Base-by-base conservation (phyloP, 1,284 basidiomycete genomes). In the Apiotrichum porosum region DNA sequence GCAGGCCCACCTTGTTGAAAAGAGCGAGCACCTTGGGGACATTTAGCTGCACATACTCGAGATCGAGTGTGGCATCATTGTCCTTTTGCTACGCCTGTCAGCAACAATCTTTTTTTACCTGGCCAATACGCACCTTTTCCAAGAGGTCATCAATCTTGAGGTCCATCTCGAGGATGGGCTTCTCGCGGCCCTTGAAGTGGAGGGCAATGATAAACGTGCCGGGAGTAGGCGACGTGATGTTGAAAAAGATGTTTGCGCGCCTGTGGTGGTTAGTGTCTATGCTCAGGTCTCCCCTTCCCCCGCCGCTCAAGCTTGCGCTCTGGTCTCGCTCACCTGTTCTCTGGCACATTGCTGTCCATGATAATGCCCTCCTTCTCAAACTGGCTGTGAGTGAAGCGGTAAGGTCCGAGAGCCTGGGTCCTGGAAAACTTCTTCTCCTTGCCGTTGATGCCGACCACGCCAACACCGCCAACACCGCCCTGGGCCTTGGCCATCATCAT, bases 361-460 rank as follows among this genome's bases (percentile, higher is more conserved):
- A 99, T 97, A 63, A 98, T 93, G n/a, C 92, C 92, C 75, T 98
- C 95, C 76, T 97, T 98, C 78, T 99, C 95, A 64, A 98, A 78
- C 73, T 98, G 95, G 30, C 88, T 86, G 71, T 98, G 94, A 3
- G 93, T 97, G 68, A 97, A 98, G 54, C 93, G 81, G 75, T 95
- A 97, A 14, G 94, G 94, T 3, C 94, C 94, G 42, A 95, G 81
- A 14, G 87, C 84, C 42, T 87, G 83, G n/a, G 84, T 80, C 71
- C 93, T 90, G 33, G 78, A 70, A 40, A 83, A 83, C 74, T 95
- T 97, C 80, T 91, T 90, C 79, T 98, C 95, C 76, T 95, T 97
- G 38, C 94, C 95, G 39, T 90, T 91, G 30, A 98, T 89, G 2
- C 85, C 86, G 40, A 97, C 86, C 30, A 99, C 94, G 33, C 95